Evolutionary conservation across 805 yeast genomes (phyloP), one percentile per base, ranked within the genome.

Genomic region (Ogataea thermomethanolica): DNA sequence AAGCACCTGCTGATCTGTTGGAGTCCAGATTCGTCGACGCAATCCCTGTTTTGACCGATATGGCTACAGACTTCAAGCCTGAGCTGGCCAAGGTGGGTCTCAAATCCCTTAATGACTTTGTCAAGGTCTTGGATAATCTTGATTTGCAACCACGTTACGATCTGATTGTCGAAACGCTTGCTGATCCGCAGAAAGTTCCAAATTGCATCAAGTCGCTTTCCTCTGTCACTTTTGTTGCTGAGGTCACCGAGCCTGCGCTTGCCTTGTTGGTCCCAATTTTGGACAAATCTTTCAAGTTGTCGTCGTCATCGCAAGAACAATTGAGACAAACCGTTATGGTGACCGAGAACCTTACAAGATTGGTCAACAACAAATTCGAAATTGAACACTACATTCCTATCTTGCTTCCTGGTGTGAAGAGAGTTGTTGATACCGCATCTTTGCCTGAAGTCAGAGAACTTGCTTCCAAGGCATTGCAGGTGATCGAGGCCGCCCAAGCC

Each of bases 201-300:
- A 82, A 77, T 44, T 89, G 96, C 65, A 86, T 91, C 63, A 86
- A 84, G 65, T 78, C 91, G 31, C 74, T 91, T 48, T 84, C 96
- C 2, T 84, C 95, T 29, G 97, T 91, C 39, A 93, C 99, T 0
- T 91, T 91, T 63, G 98, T 91, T 35, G 96, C 99, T 33, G 99
- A 93, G 69, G 99, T 91, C 48, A 93, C 97, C 11, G 98, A 90
- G 69, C 95, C 98, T 5, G 95, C 95, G 4, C 72, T 91, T 53
- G 78, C 98, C 7, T 67, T 91, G 42, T 72, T 91, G 57, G 97
- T 87, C 33, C 99, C 99, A 33, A 90, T 90, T 51, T 76, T 91
- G 56, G 89, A 80, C 60, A 87, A 90, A 62, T 91, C 98, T 2
- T 73, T 91, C 57, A 84, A 83, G 56, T 78, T 84, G 70, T 78